A percentile compares a stretch with the other conserved stretches of the same genome.
These are phyloP conservation scores for Quercus robur DNA, from an alignment of 306 rosid species.

Conservation along the genomic window DNA sequence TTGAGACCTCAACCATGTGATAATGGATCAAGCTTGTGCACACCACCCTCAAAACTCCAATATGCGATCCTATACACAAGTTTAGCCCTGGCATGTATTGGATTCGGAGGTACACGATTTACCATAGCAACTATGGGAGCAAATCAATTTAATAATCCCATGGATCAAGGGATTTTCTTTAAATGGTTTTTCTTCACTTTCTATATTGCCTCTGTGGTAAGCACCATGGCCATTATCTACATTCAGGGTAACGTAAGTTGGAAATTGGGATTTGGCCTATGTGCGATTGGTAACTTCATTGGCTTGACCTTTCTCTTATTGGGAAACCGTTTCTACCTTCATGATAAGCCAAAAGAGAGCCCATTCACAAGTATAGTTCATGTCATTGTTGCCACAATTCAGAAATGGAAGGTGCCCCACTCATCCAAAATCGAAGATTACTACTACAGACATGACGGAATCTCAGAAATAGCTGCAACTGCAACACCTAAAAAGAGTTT, in stretches of 20 bases:
- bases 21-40: slow-evolving; percentile 3
- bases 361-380: slow-evolving; percentile 5
- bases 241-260: slow-evolving; percentile 16
- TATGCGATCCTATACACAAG: background rate
- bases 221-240: slow-evolving; percentile 12
- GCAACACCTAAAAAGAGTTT: slow-evolving; percentile 8
- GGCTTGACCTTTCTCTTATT: slow-evolving; percentile 8
- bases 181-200: slow-evolving; percentile 24
- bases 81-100: slow-evolving; percentile 7
- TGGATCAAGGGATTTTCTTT: slow-evolving; percentile 20
- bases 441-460: slow-evolving; percentile 12
- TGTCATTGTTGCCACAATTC: slow-evolving; percentile 14
- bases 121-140: slow-evolving; percentile 23
- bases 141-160: slow-evolving; percentile 15
- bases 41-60: slow-evolving; percentile 6
- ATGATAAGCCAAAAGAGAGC: slow-evolving; percentile 13
- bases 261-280: slow-evolving; percentile 15
- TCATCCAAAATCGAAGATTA: slow-evolving; percentile 18
- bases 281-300: background rate
- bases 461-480: background rate
- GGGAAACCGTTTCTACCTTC: slow-evolving; percentile 17
- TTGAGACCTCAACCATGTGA: slow-evolving; percentile 21
- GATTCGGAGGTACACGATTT: slow-evolving; percentile 18
- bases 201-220: background rate
- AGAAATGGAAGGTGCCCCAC: slow-evolving; percentile 6